Evolutionary conservation across 2,329 filamentous ascomycete genomes (phyloP).

Genomic region (Aspergillus caelatus): DNA sequence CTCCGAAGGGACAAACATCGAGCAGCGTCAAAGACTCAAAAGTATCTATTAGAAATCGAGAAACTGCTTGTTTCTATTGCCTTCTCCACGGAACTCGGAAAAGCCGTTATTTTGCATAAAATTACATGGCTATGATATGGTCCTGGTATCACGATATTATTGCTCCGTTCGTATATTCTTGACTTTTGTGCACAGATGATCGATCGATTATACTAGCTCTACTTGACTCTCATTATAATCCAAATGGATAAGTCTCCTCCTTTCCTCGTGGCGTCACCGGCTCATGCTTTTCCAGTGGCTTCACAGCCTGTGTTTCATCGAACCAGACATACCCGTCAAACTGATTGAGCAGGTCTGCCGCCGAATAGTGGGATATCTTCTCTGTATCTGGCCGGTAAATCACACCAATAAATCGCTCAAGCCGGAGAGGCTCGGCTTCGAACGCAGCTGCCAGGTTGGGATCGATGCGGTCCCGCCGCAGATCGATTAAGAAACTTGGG

Average conservation of each 20-base stretch:
- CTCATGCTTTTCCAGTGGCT: slow-evolving; percentile 50
- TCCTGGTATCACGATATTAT: background rate
- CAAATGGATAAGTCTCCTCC: slow-evolving; percentile 58
- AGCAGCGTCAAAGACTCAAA: background rate
- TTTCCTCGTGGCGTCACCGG: slow-evolving; percentile 45
- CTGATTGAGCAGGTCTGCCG: slow-evolving; percentile 50
- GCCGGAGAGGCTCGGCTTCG: slow-evolving; percentile 33
- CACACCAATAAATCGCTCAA: slow-evolving; percentile 59
- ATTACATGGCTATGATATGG: background rate
- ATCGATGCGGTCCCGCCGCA: slow-evolving; percentile 43
- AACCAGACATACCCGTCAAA: slow-evolving; percentile 57
- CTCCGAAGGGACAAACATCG: background rate
- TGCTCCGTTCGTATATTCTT: background rate
- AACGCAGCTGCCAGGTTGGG: slow-evolving; percentile 41
- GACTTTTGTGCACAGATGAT: background rate
- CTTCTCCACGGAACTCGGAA: background rate
- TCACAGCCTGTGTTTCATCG: slow-evolving; percentile 50
- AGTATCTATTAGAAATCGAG: background rate
- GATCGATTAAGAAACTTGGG: slow-evolving; percentile 50
- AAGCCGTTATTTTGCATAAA: background rate
- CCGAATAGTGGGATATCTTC: slow-evolving; percentile 53
- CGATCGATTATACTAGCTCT: background rate
- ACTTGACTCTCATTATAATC: slow-evolving; percentile 35
- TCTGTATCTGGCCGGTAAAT: slow-evolving; percentile 57
- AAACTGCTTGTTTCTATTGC: background rate